A percentile compares a stretch with the other conserved stretches of the same genome.
Conservation (phyloP, 306 rosid genomes). For the Trichosanthes truncata region DNA sequence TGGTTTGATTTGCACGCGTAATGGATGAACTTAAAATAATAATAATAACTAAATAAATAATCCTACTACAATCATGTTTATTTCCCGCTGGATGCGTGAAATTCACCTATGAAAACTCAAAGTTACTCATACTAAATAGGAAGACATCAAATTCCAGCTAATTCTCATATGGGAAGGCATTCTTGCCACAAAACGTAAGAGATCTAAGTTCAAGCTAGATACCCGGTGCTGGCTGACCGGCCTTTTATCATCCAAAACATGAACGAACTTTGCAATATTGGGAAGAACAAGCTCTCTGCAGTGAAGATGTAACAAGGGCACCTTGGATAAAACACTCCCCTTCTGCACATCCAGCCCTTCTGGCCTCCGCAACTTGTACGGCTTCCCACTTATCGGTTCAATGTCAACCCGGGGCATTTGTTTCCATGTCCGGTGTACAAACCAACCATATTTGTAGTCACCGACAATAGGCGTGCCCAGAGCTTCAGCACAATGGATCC, state of each 20-base stretch:
- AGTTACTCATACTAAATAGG: constrained; percentile 48
- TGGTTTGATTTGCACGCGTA: no score
- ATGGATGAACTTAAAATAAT: no score
- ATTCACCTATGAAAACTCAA: not conserved
- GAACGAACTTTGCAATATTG: constrained; percentile 61
- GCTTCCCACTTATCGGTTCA: constrained; percentile 61
- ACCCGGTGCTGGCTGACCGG: constrained; percentile 19
- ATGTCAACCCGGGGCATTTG: constrained; percentile 65
- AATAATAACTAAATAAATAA: no score
- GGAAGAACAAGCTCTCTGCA: constrained; percentile 85
- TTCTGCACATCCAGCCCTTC: constrained; percentile 78
- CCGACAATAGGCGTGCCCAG: constrained; percentile 96
- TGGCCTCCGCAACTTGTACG: constrained; percentile 79
- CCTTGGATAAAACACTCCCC: constrained; percentile 91
- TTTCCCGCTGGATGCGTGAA: not conserved
- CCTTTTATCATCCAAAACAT: constrained; percentile 26
- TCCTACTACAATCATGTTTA: not conserved
- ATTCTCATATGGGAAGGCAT: constrained; percentile 95
- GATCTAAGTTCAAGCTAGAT: constrained; percentile 37
- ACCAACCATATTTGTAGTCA: constrained; percentile 94
- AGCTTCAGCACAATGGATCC: constrained; percentile 98
- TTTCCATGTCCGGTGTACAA: constrained; percentile 72
- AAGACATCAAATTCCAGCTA: constrained; percentile 98
- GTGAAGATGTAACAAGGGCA: constrained; percentile 80
- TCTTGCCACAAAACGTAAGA: constrained; percentile 71